A percentile compares a stretch with the other conserved stretches of the same genome.
These are phyloP conservation scores for Hygrophoropsis aurantiaca DNA, from an alignment of 768 basidiomycete species.

Conservation along the genomic window DNA sequence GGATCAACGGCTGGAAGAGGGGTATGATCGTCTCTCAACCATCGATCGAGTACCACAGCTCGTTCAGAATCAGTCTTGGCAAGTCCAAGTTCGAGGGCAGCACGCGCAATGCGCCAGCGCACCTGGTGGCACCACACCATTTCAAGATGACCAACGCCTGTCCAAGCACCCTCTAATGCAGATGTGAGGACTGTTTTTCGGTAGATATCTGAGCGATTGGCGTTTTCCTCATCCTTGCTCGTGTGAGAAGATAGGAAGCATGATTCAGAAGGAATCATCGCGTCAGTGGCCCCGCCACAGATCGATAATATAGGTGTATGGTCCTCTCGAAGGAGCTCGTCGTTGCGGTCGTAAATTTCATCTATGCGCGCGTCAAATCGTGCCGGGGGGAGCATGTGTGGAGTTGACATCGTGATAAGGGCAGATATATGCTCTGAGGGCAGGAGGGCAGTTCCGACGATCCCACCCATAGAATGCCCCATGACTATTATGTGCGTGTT, in stretches of 20 bases:
- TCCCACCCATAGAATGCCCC: slow-evolving; percentile 97
- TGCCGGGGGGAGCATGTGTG: slow-evolving; percentile 84
- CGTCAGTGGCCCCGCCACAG: slow-evolving; percentile 90
- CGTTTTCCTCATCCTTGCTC: neutral
- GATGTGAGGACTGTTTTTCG: slow-evolving; percentile 79
- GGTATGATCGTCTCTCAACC: slow-evolving; percentile 65
- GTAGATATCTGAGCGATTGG: slow-evolving; percentile 28
- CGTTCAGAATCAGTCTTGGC: slow-evolving; percentile 25
- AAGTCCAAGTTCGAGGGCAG: slow-evolving; percentile 67
- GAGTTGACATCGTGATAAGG: slow-evolving; percentile 95
- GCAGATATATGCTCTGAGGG: slow-evolving; percentile 66
- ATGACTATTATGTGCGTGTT: slow-evolving; percentile 70
- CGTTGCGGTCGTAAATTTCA: slow-evolving; percentile 58
- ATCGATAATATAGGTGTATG: slow-evolving; percentile 77
- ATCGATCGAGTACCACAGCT: slow-evolving; percentile 50
- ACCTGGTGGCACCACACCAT: slow-evolving; percentile 99
- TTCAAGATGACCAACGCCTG: slow-evolving; percentile 91
- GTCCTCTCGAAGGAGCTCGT: slow-evolving; percentile 37
- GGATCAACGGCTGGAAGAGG: slow-evolving; percentile 33
- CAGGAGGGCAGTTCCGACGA: slow-evolving; percentile 82
- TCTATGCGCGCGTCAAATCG: slow-evolving; percentile 83
- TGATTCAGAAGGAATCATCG: slow-evolving; percentile 89
- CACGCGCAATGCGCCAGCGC: slow-evolving; percentile 82
- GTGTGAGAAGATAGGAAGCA: slow-evolving; percentile 56
- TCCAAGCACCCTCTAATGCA: slow-evolving; percentile 88